phyloP scores from a whole-genome alignment of 768 basidiomycete species.

The Leccinum broughii region DNA sequence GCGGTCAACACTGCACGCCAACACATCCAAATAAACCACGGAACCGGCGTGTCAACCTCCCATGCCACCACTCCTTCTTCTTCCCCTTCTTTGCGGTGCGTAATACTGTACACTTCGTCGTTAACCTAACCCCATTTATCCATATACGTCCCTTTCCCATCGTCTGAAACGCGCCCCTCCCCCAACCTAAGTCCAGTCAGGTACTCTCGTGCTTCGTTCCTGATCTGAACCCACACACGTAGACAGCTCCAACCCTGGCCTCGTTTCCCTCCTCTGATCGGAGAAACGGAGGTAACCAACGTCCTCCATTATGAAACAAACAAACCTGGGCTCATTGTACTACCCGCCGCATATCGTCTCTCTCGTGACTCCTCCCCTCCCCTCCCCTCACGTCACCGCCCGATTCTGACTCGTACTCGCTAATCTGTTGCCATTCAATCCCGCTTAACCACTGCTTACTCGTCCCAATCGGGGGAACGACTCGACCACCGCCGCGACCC shows the following conservation, averaged over 20 bases:
- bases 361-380: not conserved
- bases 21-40: conserved; percentile 23
- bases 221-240: conserved; percentile 11
- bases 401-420: not conserved
- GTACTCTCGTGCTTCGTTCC: conserved; percentile 14
- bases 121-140: conserved; percentile 17
- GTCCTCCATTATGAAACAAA: conserved; percentile 9
- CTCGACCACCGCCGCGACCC: not conserved
- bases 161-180: not conserved
- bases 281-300: conserved; percentile 25
- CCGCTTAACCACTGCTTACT: not conserved
- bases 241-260: not conserved
- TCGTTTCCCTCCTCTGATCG: conserved; percentile 9
- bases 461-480: not conserved
- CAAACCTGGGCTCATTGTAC: not conserved
- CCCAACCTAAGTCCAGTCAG: not conserved
- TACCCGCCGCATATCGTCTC: conserved; percentile 1
- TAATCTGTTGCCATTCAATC: not conserved
- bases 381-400: not conserved
- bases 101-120: not conserved
- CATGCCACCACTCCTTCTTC: not conserved
- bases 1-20: not conserved
- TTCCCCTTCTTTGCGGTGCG: not conserved
- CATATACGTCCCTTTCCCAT: conserved; percentile 7
- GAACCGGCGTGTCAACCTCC: conserved; percentile 22